These are phyloP conservation scores for Nannizzia gypsea DNA, from an alignment of 2,329 filamentous ascomycete species.

Conservation along the genomic window DNA sequence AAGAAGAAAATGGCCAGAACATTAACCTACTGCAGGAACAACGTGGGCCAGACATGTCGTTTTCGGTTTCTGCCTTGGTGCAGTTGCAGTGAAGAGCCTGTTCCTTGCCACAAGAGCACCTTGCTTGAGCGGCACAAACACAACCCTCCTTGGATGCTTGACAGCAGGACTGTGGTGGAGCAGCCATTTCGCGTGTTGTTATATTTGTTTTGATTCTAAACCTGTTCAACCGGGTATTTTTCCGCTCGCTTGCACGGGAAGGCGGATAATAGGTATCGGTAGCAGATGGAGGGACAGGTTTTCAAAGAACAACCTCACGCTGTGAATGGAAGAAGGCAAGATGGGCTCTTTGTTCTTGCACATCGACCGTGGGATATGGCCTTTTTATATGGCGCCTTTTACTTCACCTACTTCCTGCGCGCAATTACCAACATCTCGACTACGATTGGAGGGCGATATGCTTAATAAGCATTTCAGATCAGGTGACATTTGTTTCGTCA, in stretches of 20 bases:
- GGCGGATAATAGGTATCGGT: neutral
- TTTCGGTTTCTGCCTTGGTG: conserved; percentile 63
- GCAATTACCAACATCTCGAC: conserved; percentile 1
- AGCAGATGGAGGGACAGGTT: neutral
- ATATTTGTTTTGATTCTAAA: neutral
- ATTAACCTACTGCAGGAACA: conserved; percentile 62
- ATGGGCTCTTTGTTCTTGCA: neutral
- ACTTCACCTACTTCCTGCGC: neutral
- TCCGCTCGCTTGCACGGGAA: neutral
- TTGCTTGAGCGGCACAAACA: conserved; percentile 47
- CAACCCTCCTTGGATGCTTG: conserved; percentile 45
- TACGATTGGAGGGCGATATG: neutral
- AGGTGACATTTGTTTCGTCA: neutral
- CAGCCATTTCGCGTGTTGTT: conserved; percentile 27
- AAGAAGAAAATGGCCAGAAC: neutral
- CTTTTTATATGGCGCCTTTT: neutral
- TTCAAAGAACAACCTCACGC: neutral
- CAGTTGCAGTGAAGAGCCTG: conserved; percentile 78
- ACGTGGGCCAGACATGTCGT: conserved; percentile 56
- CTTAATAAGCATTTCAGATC: neutral
- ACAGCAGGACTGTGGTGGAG: conserved; percentile 46
- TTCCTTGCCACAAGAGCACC: conserved; percentile 82
- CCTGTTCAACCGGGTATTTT: neutral
- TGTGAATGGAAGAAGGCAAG: neutral
- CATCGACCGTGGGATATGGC: neutral